Base-by-base conservation (phyloP, 2,329 filamentous ascomycete genomes). In the Aspergillus chevalieri region DNA sequence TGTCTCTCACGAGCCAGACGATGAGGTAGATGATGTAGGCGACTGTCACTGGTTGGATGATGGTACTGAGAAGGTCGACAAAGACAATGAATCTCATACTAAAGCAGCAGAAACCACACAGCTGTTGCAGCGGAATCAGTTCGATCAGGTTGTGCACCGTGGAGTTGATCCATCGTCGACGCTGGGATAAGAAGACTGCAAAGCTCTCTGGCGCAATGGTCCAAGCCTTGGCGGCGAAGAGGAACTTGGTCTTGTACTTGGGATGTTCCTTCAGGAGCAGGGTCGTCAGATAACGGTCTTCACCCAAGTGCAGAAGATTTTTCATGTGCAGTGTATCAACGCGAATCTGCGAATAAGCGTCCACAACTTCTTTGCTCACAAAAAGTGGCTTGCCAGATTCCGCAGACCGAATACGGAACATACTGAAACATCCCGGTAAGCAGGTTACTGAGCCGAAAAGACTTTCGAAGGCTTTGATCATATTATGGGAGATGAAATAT, bases 61-160 rank as follows among this genome's bases (percentile, higher is more conserved):
- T 74, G 1, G 93, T 98, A 49, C 88, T 93, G 55, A 98, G 77
- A 60, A 98, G 76, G 71, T 98, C 93, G 59, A 98, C 70, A 65
- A 98, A 95, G 58, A 98, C 91, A 51, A 98, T 82, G 71, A 98
- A 98, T 63, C 93, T 86, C 93, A 98, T 98, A 72, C 88, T 94
- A 78, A 98, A 98, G 74, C 93, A 98, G 79, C 93, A 98, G 85
- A 98, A 98, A 74, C 93, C 93, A 71, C 93, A 98, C 46, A 98
- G 86, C 68, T 97, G 88, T 53, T 87, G 83, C 70, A 98, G 78
- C 5, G 92, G 91, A 55, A 97, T 92, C 54, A 98, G 85, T 69
- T 98, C 93, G 55, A 94, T 87, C 54, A 98, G 78, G 70, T 98
- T 98, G 79, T 98, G 93, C 46, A 98, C 89, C 0, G 93, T 98